A percentile compares a stretch with the other conserved stretches of the same genome.
Conservation (phyloP, 2,329 filamentous ascomycete species). For the Fusarium musae region DNA sequence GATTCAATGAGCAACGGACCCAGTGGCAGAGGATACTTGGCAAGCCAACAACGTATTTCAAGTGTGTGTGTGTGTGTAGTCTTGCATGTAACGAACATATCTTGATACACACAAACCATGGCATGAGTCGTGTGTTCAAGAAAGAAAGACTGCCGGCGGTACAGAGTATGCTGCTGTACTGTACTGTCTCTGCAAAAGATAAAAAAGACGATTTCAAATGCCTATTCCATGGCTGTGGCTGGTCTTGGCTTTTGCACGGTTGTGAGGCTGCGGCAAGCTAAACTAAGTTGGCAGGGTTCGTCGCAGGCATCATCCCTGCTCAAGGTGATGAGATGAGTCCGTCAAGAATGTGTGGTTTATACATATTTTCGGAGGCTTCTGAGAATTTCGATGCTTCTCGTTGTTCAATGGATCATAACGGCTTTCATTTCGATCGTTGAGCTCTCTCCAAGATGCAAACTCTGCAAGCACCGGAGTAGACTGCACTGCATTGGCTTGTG, state of each 20-base stretch:
- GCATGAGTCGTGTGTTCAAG: constrained; percentile 21
- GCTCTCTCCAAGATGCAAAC: background rate
- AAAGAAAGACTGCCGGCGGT: background rate
- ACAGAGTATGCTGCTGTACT: too few species aligned
- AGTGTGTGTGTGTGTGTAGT: background rate
- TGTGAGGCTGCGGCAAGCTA: constrained; percentile 24
- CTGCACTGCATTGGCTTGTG: background rate
- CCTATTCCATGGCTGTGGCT: constrained; percentile 10
- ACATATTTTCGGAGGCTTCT: background rate
- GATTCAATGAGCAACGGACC: background rate
- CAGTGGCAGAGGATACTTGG: background rate
- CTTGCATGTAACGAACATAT: background rate
- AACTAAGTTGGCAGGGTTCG: background rate
- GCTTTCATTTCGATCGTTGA: background rate
- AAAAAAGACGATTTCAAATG: background rate
- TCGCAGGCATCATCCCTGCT: constrained; percentile 29
- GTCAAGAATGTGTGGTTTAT: constrained; percentile 5
- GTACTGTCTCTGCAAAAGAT: background rate
- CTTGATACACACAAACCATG: background rate
- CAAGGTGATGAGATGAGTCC: constrained; percentile 17
- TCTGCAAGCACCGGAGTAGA: background rate
- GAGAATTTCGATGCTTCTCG: background rate
- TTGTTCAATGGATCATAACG: background rate
- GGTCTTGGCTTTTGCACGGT: constrained; percentile 11
- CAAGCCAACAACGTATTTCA: background rate